Conservation (phyloP, 768 basidiomycete genomes). For the Lactifluus rugatus region DNA sequence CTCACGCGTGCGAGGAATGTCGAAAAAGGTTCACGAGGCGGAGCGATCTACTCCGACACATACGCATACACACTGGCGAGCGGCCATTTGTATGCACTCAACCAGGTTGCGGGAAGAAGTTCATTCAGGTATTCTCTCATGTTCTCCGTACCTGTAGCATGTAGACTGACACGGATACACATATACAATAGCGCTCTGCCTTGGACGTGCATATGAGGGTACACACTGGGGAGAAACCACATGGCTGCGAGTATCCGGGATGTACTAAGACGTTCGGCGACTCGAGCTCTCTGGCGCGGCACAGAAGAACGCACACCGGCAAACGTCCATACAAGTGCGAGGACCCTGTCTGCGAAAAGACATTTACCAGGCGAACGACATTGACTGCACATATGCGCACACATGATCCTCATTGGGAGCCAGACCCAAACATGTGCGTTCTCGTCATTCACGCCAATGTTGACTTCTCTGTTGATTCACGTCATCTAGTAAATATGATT, state of each 20-base stretch:
- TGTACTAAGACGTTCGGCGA: constrained; percentile 86
- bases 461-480: constrained; percentile 1
- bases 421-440: constrained; percentile 71
- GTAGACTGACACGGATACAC: constrained; percentile 10
- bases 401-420: constrained; percentile 78
- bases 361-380: constrained; percentile 79
- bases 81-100: constrained; percentile 72
- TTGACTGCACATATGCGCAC: constrained; percentile 81
- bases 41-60: constrained; percentile 78
- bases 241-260: constrained; percentile 80
- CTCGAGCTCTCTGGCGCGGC: constrained; percentile 84
- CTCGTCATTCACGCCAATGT: constrained; percentile 3
- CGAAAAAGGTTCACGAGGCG: constrained; percentile 73
- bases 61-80: constrained; percentile 86
- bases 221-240: constrained; percentile 90
- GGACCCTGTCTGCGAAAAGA: constrained; percentile 74
- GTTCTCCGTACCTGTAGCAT: constrained; percentile 5
- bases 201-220: constrained; percentile 82
- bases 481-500: constrained; percentile 58
- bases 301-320: constrained; percentile 81
- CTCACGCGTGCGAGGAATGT: constrained; percentile 66
- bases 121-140: constrained; percentile 62
- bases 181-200: constrained; percentile 59
- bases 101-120: constrained; percentile 74
- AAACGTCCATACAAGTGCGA: constrained; percentile 84